These are phyloP conservation scores for Aspergillus tanneri DNA, from an alignment of 2,329 filamentous ascomycete species.

Conservation along the genomic window DNA sequence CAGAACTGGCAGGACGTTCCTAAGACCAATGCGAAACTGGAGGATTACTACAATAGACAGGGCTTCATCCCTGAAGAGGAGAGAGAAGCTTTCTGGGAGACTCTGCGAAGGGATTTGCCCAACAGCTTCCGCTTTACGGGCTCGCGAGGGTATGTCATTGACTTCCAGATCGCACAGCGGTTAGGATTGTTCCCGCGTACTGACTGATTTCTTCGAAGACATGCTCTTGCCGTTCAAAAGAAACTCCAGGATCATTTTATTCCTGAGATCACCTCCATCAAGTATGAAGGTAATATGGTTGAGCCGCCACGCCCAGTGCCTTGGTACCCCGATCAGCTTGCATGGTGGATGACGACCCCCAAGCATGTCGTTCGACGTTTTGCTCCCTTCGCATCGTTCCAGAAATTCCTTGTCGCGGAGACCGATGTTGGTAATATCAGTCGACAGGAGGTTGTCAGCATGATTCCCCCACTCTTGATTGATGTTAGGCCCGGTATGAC, in stretches of 20 bases:
- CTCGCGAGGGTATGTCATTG: slow-evolving; percentile 70
- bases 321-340: slow-evolving; percentile 93
- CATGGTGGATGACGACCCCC: slow-evolving; percentile 97
- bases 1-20: slow-evolving; percentile 60
- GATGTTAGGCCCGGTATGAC: slow-evolving; percentile 89
- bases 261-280: slow-evolving; percentile 81
- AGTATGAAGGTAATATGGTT: slow-evolving; percentile 78
- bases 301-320: slow-evolving; percentile 76
- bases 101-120: slow-evolving; percentile 78
- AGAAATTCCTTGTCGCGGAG: slow-evolving; percentile 96
- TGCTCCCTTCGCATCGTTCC: slow-evolving; percentile 89
- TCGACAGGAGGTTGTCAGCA: slow-evolving; percentile 95
- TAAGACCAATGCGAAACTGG: slow-evolving; percentile 80
- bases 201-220: slow-evolving; percentile 50
- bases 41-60: slow-evolving; percentile 80
- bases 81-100: slow-evolving; percentile 77
- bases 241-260: slow-evolving; percentile 86
- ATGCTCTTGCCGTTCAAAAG: slow-evolving; percentile 88
- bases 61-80: slow-evolving; percentile 76
- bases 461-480: slow-evolving; percentile 95
- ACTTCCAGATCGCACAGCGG: not conserved
- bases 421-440: slow-evolving; percentile 97
- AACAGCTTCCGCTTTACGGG: slow-evolving; percentile 98
- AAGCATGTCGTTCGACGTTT: slow-evolving; percentile 95
- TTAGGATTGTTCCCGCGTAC: slow-evolving; percentile 1